Percentiles rank a stretch among this genome's conserved stretches.
These are phyloP conservation scores for Trametes punicea DNA, from an alignment of 768 basidiomycete species.

Conservation along the genomic window DNA sequence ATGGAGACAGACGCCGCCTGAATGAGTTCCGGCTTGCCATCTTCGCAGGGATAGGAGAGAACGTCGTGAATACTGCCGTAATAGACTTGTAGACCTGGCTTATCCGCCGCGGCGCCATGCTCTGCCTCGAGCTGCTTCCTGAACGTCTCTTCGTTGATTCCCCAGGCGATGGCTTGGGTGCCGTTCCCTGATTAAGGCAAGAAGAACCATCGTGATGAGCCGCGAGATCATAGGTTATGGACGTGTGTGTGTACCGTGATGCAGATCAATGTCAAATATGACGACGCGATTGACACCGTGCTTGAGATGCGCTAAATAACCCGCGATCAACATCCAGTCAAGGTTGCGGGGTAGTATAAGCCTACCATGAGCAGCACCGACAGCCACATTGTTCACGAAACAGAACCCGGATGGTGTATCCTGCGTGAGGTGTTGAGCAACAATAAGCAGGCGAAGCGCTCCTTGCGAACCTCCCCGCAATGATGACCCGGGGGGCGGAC, in stretches of 20 bases:
- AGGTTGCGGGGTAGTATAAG: neutral
- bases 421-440: conserved; percentile 3
- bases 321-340: neutral
- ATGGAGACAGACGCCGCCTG: conserved; percentile 86
- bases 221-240: neutral
- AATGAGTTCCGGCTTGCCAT: conserved; percentile 73
- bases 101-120: conserved; percentile 32
- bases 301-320: conserved; percentile 66
- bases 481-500: conserved; percentile 94
- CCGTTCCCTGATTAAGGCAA: conserved; percentile 73
- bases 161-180: conserved; percentile 89
- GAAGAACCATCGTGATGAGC: neutral
- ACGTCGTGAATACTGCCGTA: conserved; percentile 96
- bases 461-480: conserved; percentile 59
- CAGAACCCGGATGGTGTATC: conserved; percentile 91
- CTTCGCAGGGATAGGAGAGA: conserved; percentile 91
- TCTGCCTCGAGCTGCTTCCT: conserved; percentile 59
- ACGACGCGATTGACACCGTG: conserved; percentile 76
- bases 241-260: conserved; percentile 57
- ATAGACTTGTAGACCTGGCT: conserved; percentile 60
- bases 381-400: conserved; percentile 90
- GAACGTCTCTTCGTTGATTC: conserved; percentile 86
- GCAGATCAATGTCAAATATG: conserved; percentile 90
- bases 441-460: too few species aligned
- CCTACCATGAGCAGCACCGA: conserved; percentile 88